Evolutionary conservation across 78 protist species (phyloP).

Genomic region (Tieghemostelium lacteum): DNA sequence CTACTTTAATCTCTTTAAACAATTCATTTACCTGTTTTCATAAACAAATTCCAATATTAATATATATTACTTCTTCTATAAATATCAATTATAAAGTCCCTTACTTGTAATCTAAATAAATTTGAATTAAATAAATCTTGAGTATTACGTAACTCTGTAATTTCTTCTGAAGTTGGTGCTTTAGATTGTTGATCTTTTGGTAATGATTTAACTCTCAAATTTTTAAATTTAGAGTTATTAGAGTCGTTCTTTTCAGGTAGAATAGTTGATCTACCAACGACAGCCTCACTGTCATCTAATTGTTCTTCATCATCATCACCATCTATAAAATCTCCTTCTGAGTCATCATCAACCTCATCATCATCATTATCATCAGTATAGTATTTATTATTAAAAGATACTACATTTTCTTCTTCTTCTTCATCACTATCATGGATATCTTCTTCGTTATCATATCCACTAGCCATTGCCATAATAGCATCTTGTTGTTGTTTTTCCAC

Average conservation of each 20-base stretch:
- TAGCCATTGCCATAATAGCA: too few species aligned
- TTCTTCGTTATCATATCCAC: too few species aligned
- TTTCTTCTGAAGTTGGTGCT: constrained; percentile 62
- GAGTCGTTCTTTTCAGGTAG: constrained; percentile 38
- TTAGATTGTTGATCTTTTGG: neutral
- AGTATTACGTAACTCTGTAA: constrained; percentile 56
- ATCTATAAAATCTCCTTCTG: constrained; percentile 24
- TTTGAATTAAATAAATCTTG: constrained; percentile 69
- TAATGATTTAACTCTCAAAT: constrained; percentile 13
- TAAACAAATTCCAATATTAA: neutral
- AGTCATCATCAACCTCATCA: constrained; percentile 2
- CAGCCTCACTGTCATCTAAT: constrained; percentile 65
- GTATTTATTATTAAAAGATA: too few species aligned
- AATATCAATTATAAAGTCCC: neutral
- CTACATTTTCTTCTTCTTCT: too few species aligned
- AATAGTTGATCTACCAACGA: constrained; percentile 51
- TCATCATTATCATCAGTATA: too few species aligned
- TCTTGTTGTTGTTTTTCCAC: too few species aligned
- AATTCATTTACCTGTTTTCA: constrained; percentile 26
- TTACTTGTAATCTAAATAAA: constrained; percentile 69
- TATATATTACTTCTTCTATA: neutral
- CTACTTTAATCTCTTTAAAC: constrained; percentile 65
- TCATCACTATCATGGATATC: too few species aligned
- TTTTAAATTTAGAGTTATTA: neutral
- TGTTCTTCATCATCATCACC: constrained; percentile 48